Evolutionary conservation across 139 green algal species (phyloP).

Genomic region (Klebsormidium nitens): DNA sequence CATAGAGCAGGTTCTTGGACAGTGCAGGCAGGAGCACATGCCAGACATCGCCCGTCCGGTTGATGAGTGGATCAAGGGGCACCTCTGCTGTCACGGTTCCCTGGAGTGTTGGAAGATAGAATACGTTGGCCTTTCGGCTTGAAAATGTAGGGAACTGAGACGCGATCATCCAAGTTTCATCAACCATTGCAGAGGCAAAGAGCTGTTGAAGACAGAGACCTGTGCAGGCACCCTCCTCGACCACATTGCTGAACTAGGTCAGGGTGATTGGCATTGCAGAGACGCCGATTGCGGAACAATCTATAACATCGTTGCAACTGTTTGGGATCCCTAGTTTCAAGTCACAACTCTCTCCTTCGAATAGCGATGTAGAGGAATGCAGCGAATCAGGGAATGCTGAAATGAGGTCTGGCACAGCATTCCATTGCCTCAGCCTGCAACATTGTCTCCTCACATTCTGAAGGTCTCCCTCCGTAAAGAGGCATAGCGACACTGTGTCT

Average conservation of each 20-base stretch:
- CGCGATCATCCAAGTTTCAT: neutral
- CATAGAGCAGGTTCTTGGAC: constrained; percentile 43
- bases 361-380: neutral
- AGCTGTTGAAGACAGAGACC: neutral
- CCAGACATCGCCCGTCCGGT: constrained; percentile 80
- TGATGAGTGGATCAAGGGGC: constrained; percentile 47
- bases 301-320: too few relatives aligned
- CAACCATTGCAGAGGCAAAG: neutral
- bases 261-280: too few relatives aligned
- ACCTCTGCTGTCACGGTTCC: constrained; percentile 32
- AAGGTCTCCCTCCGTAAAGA: constrained; percentile 80
- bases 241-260: too few relatives aligned
- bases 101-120: constrained; percentile 5
- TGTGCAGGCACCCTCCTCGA: neutral
- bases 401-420: too few relatives aligned
- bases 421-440: too few relatives aligned
- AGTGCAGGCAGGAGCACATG: constrained; percentile 67
- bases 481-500: constrained; percentile 59
- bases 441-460: constrained; percentile 41
- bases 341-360: neutral
- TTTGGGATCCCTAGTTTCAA: too few relatives aligned
- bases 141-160: neutral
- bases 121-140: too few relatives aligned
- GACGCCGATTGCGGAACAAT: too few relatives aligned
- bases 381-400: neutral